These are phyloP conservation scores for Colletotrichum sp. DNA, from an alignment of 2,329 filamentous ascomycete species.

Conservation along the genomic window DNA sequence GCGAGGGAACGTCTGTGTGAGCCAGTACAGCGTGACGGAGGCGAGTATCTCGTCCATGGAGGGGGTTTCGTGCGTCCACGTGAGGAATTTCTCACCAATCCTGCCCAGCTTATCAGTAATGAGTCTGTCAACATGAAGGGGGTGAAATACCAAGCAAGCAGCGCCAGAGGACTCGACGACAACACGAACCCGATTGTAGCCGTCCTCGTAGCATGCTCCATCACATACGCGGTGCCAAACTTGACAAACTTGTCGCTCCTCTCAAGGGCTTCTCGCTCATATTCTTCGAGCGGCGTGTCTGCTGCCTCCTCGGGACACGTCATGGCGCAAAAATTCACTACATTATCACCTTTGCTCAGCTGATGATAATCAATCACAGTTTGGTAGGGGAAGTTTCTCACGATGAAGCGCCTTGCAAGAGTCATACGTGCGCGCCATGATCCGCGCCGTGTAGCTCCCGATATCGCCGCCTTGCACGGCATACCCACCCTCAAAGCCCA, in stretches of 20 bases:
- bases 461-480: not conserved
- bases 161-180: not conserved
- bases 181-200: not conserved
- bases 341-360: accelerated
- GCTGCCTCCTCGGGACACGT: not conserved
- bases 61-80: not conserved
- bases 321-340: not conserved
- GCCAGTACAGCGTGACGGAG: not conserved
- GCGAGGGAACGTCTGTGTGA: not conserved
- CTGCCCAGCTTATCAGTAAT: not conserved
- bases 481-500: not conserved
- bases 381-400: not conserved
- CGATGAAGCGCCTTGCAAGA: not conserved
- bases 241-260: not conserved
- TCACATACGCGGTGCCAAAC: not conserved
- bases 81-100: not conserved
- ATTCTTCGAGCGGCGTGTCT: not conserved
- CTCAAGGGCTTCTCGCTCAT: not conserved
- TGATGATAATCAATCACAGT: not conserved
- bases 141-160: not conserved
- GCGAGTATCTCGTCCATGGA: not conserved
- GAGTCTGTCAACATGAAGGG: not conserved
- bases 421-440: not conserved
- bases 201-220: not conserved
- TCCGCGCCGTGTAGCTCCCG: not conserved